Evolutionary conservation across 108 stramenopile genomes (phyloP).

Genomic region (Skeletonema marinoi): DNA sequence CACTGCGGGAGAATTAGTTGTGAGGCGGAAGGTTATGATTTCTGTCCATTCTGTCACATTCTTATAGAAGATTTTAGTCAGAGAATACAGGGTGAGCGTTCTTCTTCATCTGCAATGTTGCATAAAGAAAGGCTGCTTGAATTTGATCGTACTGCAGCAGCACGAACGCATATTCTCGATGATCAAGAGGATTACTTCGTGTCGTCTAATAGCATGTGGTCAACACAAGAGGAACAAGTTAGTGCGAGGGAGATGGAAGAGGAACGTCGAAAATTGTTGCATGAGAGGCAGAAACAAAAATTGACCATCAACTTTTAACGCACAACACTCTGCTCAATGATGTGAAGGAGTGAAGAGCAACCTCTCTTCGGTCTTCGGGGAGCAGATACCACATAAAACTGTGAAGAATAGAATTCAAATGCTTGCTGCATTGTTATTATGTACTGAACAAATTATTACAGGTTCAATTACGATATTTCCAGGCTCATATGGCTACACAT

Average conservation of each 20-base stretch:
- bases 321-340: neutral
- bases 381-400: too few relatives aligned
- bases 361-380: too few relatives aligned
- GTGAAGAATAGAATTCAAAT: too few relatives aligned
- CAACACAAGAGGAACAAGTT: slow-evolving; percentile 29
- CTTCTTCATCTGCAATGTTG: slow-evolving; percentile 16
- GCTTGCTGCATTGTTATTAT: too few relatives aligned
- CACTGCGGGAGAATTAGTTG: slow-evolving; percentile 50
- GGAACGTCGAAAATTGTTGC: slow-evolving; percentile 25
- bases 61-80: slow-evolving; percentile 22
- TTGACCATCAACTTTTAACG: slow-evolving; percentile 25
- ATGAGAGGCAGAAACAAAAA: slow-evolving; percentile 25
- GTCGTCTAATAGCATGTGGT: slow-evolving; percentile 38
- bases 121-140: slow-evolving; percentile 53
- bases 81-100: neutral
- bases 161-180: slow-evolving; percentile 46
- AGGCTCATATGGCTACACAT: too few relatives aligned
- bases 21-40: slow-evolving; percentile 41
- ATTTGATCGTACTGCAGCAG: slow-evolving; percentile 37
- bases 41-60: slow-evolving; percentile 41
- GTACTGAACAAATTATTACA: too few relatives aligned
- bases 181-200: slow-evolving; percentile 57
- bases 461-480: too few relatives aligned
- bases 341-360: too few relatives aligned
- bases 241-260: slow-evolving; percentile 24